These are phyloP conservation scores for Pleurotus giganteus DNA, from an alignment of 768 basidiomycete species.

Conservation along the genomic window DNA sequence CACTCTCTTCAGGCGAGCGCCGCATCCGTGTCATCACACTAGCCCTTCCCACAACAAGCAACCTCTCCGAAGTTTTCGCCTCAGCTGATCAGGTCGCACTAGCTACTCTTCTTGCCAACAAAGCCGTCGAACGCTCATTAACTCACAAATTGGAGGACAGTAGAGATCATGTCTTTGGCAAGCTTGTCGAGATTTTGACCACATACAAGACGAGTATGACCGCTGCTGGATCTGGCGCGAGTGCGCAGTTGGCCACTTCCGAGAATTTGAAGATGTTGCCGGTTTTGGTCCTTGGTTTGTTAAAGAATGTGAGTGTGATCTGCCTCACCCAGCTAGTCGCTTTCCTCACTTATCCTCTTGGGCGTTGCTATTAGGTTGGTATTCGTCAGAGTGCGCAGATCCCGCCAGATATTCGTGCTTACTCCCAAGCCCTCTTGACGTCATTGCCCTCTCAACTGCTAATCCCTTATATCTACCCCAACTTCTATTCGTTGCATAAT, in stretches of 20 bases:
- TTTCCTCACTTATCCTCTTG: neutral
- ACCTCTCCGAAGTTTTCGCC: conserved; percentile 84
- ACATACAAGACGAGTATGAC: conserved; percentile 98
- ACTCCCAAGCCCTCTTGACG: conserved; percentile 89
- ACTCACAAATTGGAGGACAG: conserved; percentile 88
- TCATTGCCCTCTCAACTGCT: conserved; percentile 89
- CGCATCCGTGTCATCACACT: conserved; percentile 89
- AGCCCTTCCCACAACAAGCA: conserved; percentile 85
- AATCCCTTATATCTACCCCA: conserved; percentile 92
- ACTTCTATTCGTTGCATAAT: conserved; percentile 93
- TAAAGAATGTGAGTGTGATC: conserved; percentile 78
- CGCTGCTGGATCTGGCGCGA: conserved; percentile 87
- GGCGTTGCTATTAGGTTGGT: conserved; percentile 60
- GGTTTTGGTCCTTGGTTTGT: conserved; percentile 79
- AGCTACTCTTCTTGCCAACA: conserved; percentile 81
- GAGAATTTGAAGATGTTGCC: conserved; percentile 97
- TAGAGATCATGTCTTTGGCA: conserved; percentile 80
- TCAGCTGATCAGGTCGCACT: conserved; percentile 90
- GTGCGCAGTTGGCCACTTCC: conserved; percentile 87
- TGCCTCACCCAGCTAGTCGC: neutral
- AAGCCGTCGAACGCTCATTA: conserved; percentile 87
- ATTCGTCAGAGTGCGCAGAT: conserved; percentile 96
- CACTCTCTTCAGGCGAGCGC: conserved; percentile 55
- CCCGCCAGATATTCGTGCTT: conserved; percentile 93
- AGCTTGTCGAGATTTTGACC: conserved; percentile 77